Conservation (phyloP, 1,284 basidiomycete species). For the Meira nashicola region DNA sequence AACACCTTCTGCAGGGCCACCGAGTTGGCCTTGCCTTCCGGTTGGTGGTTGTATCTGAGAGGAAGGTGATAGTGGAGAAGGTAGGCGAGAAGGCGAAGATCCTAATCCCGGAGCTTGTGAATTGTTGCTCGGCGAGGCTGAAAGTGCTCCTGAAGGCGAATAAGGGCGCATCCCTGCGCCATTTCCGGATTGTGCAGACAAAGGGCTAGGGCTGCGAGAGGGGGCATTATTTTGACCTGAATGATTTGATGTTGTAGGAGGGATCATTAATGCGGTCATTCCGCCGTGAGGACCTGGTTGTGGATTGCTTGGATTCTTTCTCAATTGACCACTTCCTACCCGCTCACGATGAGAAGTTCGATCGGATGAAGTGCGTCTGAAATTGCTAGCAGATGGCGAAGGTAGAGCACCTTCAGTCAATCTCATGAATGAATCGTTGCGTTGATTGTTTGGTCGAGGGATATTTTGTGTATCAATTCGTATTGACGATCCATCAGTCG, state of each 20-base stretch:
- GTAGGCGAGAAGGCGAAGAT: neutral
- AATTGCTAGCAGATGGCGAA: conserved; percentile 16
- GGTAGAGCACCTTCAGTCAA: too few relatives aligned
- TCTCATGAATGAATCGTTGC: too few relatives aligned
- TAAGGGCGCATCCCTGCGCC: too few relatives aligned
- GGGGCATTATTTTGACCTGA: neutral
- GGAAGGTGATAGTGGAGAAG: neutral
- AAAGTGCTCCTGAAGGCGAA: too few relatives aligned
- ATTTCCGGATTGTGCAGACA: neutral
- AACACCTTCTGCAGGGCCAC: neutral
- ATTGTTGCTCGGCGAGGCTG: neutral
- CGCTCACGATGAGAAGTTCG: conserved; percentile 33
- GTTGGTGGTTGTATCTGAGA: neutral
- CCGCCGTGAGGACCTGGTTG: conserved; percentile 25
- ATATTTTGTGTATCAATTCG: too few relatives aligned
- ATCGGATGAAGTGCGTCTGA: conserved; percentile 36
- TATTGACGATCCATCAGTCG: too few relatives aligned
- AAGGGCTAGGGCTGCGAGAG: conserved; percentile 19
- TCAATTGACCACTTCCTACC: conserved; percentile 30
- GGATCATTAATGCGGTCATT: neutral
- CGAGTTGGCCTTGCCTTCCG: neutral
- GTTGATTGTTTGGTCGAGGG: too few relatives aligned
- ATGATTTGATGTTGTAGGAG: neutral
- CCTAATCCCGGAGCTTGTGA: neutral
- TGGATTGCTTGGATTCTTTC: conserved; percentile 47